Base-by-base conservation (phyloP, 192 early-diverging fungal genomes). In the Backusella circina region DNA sequence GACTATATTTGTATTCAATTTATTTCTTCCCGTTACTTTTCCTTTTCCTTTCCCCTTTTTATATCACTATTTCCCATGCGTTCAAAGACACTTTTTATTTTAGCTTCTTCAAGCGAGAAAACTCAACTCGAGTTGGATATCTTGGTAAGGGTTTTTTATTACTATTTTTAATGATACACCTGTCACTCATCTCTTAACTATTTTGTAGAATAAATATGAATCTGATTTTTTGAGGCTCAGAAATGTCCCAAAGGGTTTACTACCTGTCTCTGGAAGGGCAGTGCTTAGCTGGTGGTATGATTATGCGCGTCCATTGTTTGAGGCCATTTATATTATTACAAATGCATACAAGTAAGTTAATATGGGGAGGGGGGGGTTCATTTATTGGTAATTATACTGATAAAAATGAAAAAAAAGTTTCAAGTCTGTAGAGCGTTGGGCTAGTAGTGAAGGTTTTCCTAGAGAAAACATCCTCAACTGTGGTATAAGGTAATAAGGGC, bases 181-280 rank as follows among this genome's bases (percentile, higher is more conserved):
- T 70, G 21, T 26, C 12, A 70, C 31, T n/a, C 9, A 18, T 68
- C 2, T 12, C 23, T 61, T 28, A 28, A 1, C 54, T 26, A 37
- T 67, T 36, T 36, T 37, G 32, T 37, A 77, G 75, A 36, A 28
- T 30, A 31, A 61, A 23, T 72, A 80, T 64, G 65, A 75, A 21
- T 38, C 75, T 30, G 41, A 72, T 9, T 77, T 64, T 35, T 39
- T 80, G 15, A 66, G 70, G 47, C 33, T 77, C 28, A 67, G 79
- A 50, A 83, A 83, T 38, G 76, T 80, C 10, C 82, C 83, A 33
- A 84, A 84, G 41, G 79, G 68, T 13, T 47, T 84, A 28, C 47
- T 84, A 8, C 83, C 83, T 21, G 69, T 84, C 26, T 82, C 81
- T 37, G 82, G 82, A 6, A 71, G 47, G 47, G 76, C 84, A 68